Conservation (phyloP, 306 rosid genomes). For the Erythrophleum fordii region DNA sequence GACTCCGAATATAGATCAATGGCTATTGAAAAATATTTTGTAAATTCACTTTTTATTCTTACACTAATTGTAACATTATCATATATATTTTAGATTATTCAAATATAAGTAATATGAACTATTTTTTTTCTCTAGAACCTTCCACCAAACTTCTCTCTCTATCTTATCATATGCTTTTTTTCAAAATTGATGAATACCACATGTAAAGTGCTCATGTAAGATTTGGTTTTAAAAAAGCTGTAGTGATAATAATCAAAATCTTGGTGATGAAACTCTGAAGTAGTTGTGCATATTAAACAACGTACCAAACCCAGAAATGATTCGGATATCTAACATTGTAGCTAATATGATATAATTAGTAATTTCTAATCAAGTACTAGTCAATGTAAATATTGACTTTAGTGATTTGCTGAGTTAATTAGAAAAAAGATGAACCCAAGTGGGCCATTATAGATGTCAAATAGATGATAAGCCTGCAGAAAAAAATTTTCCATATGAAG, state of each 20-base stretch:
- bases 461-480: background rate
- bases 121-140: too few relatives aligned
- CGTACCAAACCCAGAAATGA: background rate
- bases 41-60: too few relatives aligned
- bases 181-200: too few relatives aligned
- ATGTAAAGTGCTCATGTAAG: too few relatives aligned
- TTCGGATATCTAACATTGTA: background rate
- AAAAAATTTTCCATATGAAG: background rate
- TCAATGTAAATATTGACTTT: conserved; percentile 6
- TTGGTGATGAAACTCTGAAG: conserved; percentile 5
- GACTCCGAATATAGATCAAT: too few relatives aligned
- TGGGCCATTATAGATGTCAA: background rate
- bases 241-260: background rate
- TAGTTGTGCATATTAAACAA: background rate
- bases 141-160: too few relatives aligned
- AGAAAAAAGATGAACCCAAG: background rate
- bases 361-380: conserved; percentile 4
- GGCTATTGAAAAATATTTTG: too few relatives aligned
- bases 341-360: background rate
- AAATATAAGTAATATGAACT: too few relatives aligned
- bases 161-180: too few relatives aligned
- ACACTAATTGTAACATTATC: too few relatives aligned
- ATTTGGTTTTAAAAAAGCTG: background rate
- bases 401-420: background rate
- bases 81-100: too few relatives aligned